Evolutionary conservation across 495 filamentous ascomycete genomes (phyloP), one percentile per base, ranked within the genome.

Genomic region (Staphylotrichum longicolle): DNA sequence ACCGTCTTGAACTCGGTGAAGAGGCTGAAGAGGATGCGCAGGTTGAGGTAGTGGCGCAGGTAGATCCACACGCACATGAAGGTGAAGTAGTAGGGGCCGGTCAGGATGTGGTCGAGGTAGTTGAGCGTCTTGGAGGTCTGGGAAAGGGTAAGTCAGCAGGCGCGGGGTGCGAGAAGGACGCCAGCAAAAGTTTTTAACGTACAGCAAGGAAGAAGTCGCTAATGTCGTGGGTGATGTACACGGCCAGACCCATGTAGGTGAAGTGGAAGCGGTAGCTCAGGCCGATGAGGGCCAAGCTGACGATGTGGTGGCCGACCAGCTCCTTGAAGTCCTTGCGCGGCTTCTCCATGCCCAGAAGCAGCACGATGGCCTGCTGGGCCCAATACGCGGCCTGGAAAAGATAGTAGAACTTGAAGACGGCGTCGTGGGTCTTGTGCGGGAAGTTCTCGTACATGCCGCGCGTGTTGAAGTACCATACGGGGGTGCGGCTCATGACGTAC

Each of bases 401-500:
- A 68, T 98, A 98, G 72, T 97, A 98, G 30, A 92, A 89, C 82
- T 98, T 98, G 84, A 98, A 96, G n/a, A 82, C 57, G 44, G 76
- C 88, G 52, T 90, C 90, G 69, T 95, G 93, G 51, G 88, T 88
- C 63, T 84, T 82, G 75, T 98, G 94, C 15, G 94, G 94, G 77
- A 90, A 98, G 8, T 78, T 80, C 74, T 95, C 92, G 70, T 93
- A 98, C 90, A 97, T 96, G 62, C 84, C 91, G 48, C 64, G 66
- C 7, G 90, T 95, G 75, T 96, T 92, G 82, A 98, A 98, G 73
- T 96, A 98, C 94, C 94, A 98, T n/a, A 98, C 84, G 10, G 91
- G 87, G 7, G 91, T 90, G 33, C 84, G 81, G 65, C 80, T 88
- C 95, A 98, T 98, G 60, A 98, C 90, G 66, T 89, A 98, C 72